Conservation (phyloP, 768 basidiomycete species). For the Strobilomyces confusus region DNA sequence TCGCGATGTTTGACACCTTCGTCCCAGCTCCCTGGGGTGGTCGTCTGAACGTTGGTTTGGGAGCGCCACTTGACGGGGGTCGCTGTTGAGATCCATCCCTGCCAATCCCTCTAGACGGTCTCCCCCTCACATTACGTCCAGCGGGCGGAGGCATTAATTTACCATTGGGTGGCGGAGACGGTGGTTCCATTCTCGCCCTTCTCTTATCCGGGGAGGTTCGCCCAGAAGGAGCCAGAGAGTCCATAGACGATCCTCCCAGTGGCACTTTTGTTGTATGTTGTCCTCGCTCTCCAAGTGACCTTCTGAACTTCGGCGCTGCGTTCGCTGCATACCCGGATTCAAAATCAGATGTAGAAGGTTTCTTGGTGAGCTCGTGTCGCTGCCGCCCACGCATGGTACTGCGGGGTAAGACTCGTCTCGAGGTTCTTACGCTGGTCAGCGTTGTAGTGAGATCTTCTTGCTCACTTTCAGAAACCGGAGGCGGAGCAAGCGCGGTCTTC, state of each 20-base stretch:
- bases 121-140: constrained; percentile 37
- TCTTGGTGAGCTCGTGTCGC: constrained; percentile 42
- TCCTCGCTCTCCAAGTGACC: constrained; percentile 34
- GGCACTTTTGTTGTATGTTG: constrained; percentile 48
- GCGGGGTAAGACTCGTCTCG: constrained; percentile 31
- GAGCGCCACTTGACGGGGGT: constrained; percentile 31
- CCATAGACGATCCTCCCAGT: constrained; percentile 43
- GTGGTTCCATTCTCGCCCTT: constrained; percentile 36
- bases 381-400: constrained; percentile 46
- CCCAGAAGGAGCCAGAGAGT: constrained; percentile 61
- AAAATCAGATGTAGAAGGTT: constrained; percentile 75
- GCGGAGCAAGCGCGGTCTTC: constrained; percentile 64
- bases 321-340: constrained; percentile 93
- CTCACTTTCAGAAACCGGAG: constrained; percentile 74
- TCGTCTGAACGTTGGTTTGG: constrained; percentile 56
- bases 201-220: constrained; percentile 74
- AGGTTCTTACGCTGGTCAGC: constrained; percentile 11
- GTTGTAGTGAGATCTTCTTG: constrained; percentile 49
- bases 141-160: constrained; percentile 27
- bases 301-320: constrained; percentile 73
- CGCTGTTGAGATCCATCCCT: constrained; percentile 43
- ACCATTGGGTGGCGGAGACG: constrained; percentile 23
- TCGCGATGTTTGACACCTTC: constrained; percentile 84
- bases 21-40: constrained; percentile 45
- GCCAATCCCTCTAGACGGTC: constrained; percentile 28